Evolutionary conservation across 2,329 filamentous ascomycete species (phyloP).

Genomic region (Colletotrichum falcatum): DNA sequence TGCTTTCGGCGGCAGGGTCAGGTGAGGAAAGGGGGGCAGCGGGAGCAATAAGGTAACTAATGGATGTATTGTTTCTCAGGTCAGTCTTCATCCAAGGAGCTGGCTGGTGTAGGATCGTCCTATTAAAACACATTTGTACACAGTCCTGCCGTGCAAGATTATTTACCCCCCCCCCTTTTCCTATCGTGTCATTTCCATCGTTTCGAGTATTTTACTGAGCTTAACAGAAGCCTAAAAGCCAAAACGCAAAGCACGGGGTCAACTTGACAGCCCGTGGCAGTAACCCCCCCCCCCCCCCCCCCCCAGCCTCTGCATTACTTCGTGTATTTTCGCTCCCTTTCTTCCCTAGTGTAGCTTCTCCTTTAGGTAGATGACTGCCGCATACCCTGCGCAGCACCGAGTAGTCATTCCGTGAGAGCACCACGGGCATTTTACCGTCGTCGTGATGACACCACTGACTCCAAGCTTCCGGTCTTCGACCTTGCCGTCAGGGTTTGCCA

Average conservation of each 20-base stretch:
- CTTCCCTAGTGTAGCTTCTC: constrained; percentile 68
- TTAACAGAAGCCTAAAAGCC: neutral
- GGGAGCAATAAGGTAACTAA: neutral
- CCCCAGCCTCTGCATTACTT: neutral
- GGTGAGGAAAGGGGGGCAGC: too few relatives aligned
- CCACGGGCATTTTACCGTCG: constrained; percentile 77
- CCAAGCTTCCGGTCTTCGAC: constrained; percentile 64
- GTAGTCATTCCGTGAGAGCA: constrained; percentile 78
- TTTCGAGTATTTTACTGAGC: neutral
- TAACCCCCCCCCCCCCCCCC: neutral
- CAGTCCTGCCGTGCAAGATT: neutral
- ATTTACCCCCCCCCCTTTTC: neutral
- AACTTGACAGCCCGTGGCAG: neutral
- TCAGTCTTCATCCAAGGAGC: constrained; percentile 7
- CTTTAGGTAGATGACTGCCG: constrained; percentile 73
- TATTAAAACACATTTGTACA: constrained; percentile 17
- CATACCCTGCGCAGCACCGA: constrained; percentile 76
- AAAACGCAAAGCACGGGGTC: neutral
- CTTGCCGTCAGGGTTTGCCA: constrained; percentile 69
- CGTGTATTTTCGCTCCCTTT: neutral
- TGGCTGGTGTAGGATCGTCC: constrained; percentile 6
- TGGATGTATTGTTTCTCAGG: constrained; percentile 15
- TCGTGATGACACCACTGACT: constrained; percentile 68
- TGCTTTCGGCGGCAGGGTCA: too few relatives aligned
- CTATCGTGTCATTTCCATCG: neutral